Conservation (phyloP, 2,329 filamentous ascomycete species). For the Fonsecaea pedrosoi region DNA sequence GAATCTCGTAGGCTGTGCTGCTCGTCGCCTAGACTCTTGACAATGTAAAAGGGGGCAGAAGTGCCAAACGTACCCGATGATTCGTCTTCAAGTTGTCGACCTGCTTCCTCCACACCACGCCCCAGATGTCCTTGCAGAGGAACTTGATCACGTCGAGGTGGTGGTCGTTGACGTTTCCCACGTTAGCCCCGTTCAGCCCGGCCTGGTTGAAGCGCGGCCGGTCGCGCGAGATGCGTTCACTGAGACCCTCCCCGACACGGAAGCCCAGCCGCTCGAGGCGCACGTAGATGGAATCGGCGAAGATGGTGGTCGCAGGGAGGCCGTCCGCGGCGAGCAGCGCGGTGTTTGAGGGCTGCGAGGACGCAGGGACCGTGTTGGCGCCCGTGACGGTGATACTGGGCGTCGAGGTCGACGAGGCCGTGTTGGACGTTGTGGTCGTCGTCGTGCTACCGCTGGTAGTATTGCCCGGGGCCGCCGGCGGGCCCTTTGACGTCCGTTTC, state of each 20-base stretch:
- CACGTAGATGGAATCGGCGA: slow-evolving; percentile 83
- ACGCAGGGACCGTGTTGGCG: neutral
- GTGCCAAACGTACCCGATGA: slow-evolving; percentile 69
- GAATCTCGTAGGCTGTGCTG: neutral
- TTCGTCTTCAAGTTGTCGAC: slow-evolving; percentile 99
- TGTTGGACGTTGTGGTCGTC: neutral
- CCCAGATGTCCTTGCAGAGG: slow-evolving; percentile 98
- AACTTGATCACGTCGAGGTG: slow-evolving; percentile 98
- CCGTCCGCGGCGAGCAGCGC: slow-evolving; percentile 36
- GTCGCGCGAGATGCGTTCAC: slow-evolving; percentile 73
- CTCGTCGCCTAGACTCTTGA: neutral
- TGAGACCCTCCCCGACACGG: slow-evolving; percentile 87
- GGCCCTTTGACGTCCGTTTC: slow-evolving; percentile 18
- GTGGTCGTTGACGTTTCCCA: slow-evolving; percentile 20
- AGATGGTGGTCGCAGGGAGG: slow-evolving; percentile 66
- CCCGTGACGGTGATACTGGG: slow-evolving; percentile 13
- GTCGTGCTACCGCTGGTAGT: slow-evolving; percentile 21
- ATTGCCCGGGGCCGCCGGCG: slow-evolving; percentile 6
- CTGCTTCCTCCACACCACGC: slow-evolving; percentile 91
- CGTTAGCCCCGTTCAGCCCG: neutral
- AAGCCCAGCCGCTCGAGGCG: slow-evolving; percentile 86
- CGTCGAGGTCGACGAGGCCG: neutral
- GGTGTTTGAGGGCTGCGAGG: neutral
- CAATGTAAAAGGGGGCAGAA: neutral
- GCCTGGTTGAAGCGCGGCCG: slow-evolving; percentile 77